These are phyloP conservation scores for Penicillium sp. DNA, from an alignment of 2,329 filamentous ascomycete genomes.

Conservation along the genomic window DNA sequence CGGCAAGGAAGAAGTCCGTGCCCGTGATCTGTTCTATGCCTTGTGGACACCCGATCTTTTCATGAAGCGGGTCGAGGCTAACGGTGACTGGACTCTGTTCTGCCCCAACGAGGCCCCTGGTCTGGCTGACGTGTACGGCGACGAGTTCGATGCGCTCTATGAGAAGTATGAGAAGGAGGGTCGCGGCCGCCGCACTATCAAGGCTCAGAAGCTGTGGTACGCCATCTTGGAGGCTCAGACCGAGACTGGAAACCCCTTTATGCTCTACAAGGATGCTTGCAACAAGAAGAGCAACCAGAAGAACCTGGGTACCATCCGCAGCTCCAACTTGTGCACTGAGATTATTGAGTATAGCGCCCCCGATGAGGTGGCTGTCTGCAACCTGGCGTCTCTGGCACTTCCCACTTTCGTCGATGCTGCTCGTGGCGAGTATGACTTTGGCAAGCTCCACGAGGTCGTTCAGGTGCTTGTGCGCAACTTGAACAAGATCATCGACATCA, in stretches of 20 bases:
- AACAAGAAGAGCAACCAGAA: slow-evolving; percentile 99
- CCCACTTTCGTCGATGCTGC: slow-evolving; percentile 85
- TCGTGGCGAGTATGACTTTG: slow-evolving; percentile 83
- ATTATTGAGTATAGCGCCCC: slow-evolving; percentile 96
- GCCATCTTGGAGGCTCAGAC: slow-evolving; percentile 97
- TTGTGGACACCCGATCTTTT: slow-evolving; percentile 98
- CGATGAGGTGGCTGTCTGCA: slow-evolving; percentile 98
- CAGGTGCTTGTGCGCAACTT: slow-evolving; percentile 90
- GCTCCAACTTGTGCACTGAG: slow-evolving; percentile 97
- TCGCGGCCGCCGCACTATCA: slow-evolving; percentile 81
- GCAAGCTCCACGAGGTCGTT: slow-evolving; percentile 90
- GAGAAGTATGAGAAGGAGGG: slow-evolving; percentile 82
- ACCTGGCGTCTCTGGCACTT: slow-evolving; percentile 87
- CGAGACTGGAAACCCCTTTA: slow-evolving; percentile 97
- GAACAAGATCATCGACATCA: slow-evolving; percentile 97
- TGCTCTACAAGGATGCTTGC: slow-evolving; percentile 98
- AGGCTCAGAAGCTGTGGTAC: slow-evolving; percentile 99
- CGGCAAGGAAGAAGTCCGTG: slow-evolving; percentile 95
- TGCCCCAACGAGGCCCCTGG: slow-evolving; percentile 95
- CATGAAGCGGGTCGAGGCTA: slow-evolving; percentile 99
- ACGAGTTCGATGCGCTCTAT: slow-evolving; percentile 93
- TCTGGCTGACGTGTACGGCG: slow-evolving; percentile 91
- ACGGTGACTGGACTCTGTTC: slow-evolving; percentile 95
- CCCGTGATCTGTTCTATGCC: slow-evolving; percentile 94
- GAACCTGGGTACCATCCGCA: slow-evolving; percentile 96